Percentiles rank a stretch among this genome's conserved stretches.
Evolutionary conservation across 768 basidiomycete genomes (phyloP).

Genomic region (Chalciporus chontae): DNA sequence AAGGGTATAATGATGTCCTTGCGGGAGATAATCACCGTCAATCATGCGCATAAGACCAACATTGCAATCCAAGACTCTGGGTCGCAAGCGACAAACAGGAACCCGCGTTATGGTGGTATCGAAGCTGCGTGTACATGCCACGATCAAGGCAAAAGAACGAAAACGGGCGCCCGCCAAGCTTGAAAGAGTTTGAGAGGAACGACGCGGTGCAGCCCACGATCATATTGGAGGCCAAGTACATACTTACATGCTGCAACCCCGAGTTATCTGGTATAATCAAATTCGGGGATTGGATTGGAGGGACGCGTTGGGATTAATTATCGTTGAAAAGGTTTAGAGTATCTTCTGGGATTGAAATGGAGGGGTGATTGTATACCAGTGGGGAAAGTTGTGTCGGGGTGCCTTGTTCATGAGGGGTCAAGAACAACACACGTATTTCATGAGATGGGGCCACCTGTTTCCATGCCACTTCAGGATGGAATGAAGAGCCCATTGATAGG

Average conservation of each 20-base stretch:
- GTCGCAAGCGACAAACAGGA: slow-evolving; percentile 1
- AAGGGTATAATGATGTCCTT: slow-evolving; percentile 5
- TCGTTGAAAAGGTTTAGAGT: not conserved
- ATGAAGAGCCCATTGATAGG: slow-evolving; percentile 14
- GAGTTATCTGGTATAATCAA: slow-evolving; percentile 13
- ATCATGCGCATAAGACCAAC: slow-evolving; percentile 13
- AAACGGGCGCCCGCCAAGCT: not conserved
- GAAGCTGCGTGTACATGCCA: slow-evolving; percentile 3
- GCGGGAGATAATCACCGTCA: slow-evolving; percentile 26
- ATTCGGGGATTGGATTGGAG: slow-evolving; percentile 7
- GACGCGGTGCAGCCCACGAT: slow-evolving; percentile 6
- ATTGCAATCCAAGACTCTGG: slow-evolving; percentile 1
- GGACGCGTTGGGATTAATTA: not conserved
- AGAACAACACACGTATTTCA: slow-evolving; percentile 3
- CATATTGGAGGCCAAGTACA: slow-evolving; percentile 10
- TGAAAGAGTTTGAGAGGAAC: not conserved
- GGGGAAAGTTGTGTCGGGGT: slow-evolving; percentile 3
- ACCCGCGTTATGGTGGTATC: slow-evolving; percentile 1
- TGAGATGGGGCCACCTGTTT: slow-evolving; percentile 13
- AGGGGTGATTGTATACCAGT: slow-evolving; percentile 3
- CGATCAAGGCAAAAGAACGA: not conserved
- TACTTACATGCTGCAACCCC: slow-evolving; percentile 3
- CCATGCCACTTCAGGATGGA: slow-evolving; percentile 17
- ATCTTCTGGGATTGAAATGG: slow-evolving; percentile 18
- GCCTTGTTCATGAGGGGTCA: slow-evolving; percentile 1